A percentile compares a stretch with the other conserved stretches of the same genome.
Evolutionary conservation across 768 basidiomycete species (phyloP).

Genomic region (Calocybe gangraenosa): DNA sequence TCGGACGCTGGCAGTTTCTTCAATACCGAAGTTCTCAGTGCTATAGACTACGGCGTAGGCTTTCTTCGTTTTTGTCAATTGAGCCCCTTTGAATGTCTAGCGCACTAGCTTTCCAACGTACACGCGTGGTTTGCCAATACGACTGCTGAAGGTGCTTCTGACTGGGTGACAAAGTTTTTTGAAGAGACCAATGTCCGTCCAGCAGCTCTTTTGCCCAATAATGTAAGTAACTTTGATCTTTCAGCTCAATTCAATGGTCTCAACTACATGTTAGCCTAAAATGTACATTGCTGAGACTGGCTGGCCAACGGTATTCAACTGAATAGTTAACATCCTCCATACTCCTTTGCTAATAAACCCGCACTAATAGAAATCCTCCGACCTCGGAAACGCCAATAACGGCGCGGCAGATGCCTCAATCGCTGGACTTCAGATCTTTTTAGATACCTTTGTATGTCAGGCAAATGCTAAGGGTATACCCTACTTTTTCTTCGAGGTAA

Average conservation of each 20-base stretch:
- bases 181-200: constrained; percentile 56
- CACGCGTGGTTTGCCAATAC: constrained; percentile 92
- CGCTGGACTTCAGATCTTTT: constrained; percentile 66
- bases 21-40: constrained; percentile 58
- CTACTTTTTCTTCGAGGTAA: constrained; percentile 85
- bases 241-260: too few species aligned
- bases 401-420: constrained; percentile 63
- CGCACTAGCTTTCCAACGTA: constrained; percentile 74
- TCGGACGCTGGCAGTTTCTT: constrained; percentile 87
- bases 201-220: constrained; percentile 60
- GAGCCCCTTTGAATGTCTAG: background rate
- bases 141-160: constrained; percentile 64
- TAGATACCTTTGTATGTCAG: constrained; percentile 87
- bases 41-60: constrained; percentile 67
- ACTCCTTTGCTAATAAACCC: too few species aligned
- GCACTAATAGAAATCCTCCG: constrained; percentile 61
- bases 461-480: constrained; percentile 72
- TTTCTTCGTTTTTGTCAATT: constrained; percentile 4
- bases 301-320: constrained; percentile 56
- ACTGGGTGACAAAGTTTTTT: constrained; percentile 83
- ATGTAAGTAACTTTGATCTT: constrained; percentile 22
- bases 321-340: background rate
- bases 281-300: constrained; percentile 96
- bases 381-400: constrained; percentile 51
- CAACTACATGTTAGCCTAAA: constrained; percentile 36